phyloP scores from a whole-genome alignment of 345 rosid species.

The Adansonia digitata region DNA sequence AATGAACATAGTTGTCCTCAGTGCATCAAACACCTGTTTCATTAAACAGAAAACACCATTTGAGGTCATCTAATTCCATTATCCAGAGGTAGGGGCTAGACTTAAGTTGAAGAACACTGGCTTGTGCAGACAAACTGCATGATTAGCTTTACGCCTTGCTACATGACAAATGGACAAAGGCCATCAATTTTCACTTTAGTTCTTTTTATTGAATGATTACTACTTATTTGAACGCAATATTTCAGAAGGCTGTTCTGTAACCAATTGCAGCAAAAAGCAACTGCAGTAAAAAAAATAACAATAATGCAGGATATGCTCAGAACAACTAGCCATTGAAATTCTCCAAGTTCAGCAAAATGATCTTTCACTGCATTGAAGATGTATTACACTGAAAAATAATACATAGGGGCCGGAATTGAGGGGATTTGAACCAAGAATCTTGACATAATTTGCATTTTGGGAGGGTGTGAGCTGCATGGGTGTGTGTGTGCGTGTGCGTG shows the following conservation, averaged over 20 bases:
- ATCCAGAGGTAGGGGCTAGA: background rate
- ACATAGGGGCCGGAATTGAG: background rate
- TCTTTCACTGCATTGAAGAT: background rate
- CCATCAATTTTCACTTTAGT: constrained; percentile 1
- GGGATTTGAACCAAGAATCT: constrained; percentile 7
- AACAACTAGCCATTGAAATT: background rate
- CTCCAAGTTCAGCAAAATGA: background rate
- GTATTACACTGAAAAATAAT: background rate
- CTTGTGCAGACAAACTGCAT: background rate
- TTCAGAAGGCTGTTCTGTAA: background rate
- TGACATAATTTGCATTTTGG: background rate
- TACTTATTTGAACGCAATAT: background rate
- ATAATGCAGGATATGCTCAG: background rate
- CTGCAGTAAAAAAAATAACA: background rate
- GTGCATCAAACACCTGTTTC: constrained; percentile 74
- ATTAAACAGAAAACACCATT: constrained; percentile 10
- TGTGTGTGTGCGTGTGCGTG: background rate
- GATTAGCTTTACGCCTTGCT: background rate
- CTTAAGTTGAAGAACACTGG: background rate
- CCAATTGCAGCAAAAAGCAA: background rate
- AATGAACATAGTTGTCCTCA: constrained; percentile 93
- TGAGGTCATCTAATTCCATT: constrained; percentile 3
- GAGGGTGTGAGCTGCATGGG: no score
- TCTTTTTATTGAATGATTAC: background rate
- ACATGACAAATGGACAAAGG: constrained; percentile 4